phyloP scores from a whole-genome alignment of 192 early-diverging fungal species.

The Gamsiella multidivaricata region DNA sequence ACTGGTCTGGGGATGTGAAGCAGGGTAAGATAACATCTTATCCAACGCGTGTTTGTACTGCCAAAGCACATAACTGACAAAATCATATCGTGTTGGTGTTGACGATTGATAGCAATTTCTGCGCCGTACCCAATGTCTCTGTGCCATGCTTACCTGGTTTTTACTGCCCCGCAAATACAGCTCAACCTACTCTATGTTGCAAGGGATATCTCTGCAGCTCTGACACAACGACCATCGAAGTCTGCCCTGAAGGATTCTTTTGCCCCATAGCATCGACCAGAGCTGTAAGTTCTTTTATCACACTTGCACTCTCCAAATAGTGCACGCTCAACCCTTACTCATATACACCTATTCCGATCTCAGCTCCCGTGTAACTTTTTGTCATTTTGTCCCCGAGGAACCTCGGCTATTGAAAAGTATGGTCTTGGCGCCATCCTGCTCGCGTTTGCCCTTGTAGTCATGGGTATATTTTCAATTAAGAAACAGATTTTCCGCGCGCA shows the following conservation, averaged over 20 bases:
- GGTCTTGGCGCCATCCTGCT: conserved; percentile 32
- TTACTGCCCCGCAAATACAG: conserved; percentile 61
- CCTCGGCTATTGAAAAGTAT: conserved; percentile 39
- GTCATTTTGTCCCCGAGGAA: conserved; percentile 49
- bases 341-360: not conserved
- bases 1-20: conserved; percentile 37
- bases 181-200: conserved; percentile 70
- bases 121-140: conserved; percentile 26
- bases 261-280: conserved; percentile 30
- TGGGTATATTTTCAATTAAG: conserved; percentile 46
- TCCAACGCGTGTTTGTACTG: not conserved
- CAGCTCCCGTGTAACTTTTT: conserved; percentile 37
- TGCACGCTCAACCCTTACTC: not conserved
- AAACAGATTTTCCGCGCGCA: conserved; percentile 36
- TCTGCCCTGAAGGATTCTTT: conserved; percentile 59
- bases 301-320: too few relatives aligned
- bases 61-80: not conserved
- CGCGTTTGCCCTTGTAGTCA: conserved; percentile 22
- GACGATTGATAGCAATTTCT: conserved; percentile 44
- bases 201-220: conserved; percentile 64
- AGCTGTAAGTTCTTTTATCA: conserved; percentile 36
- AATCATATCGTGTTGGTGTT: too few relatives aligned
- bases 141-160: conserved; percentile 51
- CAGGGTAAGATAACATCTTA: conserved; percentile 43
- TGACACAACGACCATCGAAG: conserved; percentile 50